phyloP scores from a whole-genome alignment of 2,329 filamentous ascomycete species.

The Sclerotinia borealis region DNA sequence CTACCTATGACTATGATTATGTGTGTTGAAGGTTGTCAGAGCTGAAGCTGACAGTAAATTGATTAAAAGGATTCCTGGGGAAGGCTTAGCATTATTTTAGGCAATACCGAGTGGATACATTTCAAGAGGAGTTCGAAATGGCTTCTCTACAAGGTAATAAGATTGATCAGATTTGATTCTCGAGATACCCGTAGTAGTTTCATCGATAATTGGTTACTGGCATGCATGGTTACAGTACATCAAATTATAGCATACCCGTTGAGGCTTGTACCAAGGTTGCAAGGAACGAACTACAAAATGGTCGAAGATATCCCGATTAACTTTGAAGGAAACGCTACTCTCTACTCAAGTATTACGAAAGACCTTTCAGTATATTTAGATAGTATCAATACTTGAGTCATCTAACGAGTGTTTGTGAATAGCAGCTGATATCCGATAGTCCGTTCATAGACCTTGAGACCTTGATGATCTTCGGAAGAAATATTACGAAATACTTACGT shows the following conservation, averaged over 20 bases:
- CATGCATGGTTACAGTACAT: not conserved
- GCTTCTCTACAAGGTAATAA: not conserved
- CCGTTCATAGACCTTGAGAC: too few relatives aligned
- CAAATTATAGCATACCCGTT: not conserved
- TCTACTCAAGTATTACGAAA: too few relatives aligned
- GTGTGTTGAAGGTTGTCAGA: not conserved
- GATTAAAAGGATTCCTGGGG: constrained; percentile 5
- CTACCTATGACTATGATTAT: not conserved
- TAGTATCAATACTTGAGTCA: too few relatives aligned
- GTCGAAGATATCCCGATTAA: not conserved
- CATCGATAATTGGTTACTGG: not conserved
- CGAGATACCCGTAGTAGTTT: not conserved
- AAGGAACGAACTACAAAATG: too few relatives aligned
- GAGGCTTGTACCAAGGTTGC: not conserved
- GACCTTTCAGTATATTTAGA: too few relatives aligned
- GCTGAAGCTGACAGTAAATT: constrained; percentile 7
- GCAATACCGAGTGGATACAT: not conserved
- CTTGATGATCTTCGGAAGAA: not conserved
- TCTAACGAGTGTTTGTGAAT: not conserved
- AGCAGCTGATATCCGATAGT: not conserved
- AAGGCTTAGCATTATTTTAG: not conserved
- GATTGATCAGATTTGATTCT: constrained; percentile 2
- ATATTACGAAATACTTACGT: not conserved
- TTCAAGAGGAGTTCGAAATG: not conserved
- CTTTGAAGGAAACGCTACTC: not conserved